A percentile compares a stretch with the other conserved stretches of the same genome.
These are phyloP conservation scores for Trypanosoma conorhini DNA, from an alignment of 208 protist species.

Conservation along the genomic window DNA sequence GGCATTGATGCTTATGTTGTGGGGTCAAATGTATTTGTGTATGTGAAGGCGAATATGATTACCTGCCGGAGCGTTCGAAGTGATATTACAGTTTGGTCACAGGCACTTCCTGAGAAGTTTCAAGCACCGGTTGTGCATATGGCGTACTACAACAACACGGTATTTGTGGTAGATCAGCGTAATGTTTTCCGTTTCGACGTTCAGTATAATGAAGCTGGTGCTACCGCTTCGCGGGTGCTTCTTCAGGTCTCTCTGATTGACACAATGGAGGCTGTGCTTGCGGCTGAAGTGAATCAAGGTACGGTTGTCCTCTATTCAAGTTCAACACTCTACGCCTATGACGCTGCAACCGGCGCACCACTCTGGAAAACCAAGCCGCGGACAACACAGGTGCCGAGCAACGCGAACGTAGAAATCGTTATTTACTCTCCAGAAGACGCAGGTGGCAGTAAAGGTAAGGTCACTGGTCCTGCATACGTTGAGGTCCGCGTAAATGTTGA, in stretches of 20 bases:
- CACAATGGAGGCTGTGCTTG: not conserved
- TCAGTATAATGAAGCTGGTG: conserved; percentile 13
- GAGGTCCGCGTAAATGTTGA: conserved; percentile 6
- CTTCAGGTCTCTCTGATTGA: not conserved
- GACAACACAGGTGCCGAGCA: not conserved
- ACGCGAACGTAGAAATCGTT: not conserved
- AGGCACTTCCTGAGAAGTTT: conserved; percentile 14
- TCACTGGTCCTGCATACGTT: conserved; percentile 14
- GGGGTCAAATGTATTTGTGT: conserved; percentile 28
- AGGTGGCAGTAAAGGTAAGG: not conserved
- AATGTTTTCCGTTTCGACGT: conserved; percentile 20
- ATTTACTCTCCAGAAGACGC: conserved; percentile 16
- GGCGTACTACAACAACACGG: conserved; percentile 32
- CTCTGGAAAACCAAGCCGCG: conserved; percentile 6
- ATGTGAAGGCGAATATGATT: conserved; percentile 8
- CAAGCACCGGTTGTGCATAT: conserved; percentile 19
- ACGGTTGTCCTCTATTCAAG: conserved; percentile 7
- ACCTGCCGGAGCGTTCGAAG: conserved; percentile 28
- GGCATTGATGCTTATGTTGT: conserved; percentile 23
- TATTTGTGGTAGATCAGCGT: conserved; percentile 22
- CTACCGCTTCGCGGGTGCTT: conserved; percentile 13
- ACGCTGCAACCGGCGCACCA: conserved; percentile 10
- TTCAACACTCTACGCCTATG: conserved; percentile 7
- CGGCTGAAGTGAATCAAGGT: conserved; percentile 15
- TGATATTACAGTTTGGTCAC: conserved; percentile 22